Base-by-base conservation (phyloP, 345 rosid genomes). In the Streptanthus diversifolius region DNA sequence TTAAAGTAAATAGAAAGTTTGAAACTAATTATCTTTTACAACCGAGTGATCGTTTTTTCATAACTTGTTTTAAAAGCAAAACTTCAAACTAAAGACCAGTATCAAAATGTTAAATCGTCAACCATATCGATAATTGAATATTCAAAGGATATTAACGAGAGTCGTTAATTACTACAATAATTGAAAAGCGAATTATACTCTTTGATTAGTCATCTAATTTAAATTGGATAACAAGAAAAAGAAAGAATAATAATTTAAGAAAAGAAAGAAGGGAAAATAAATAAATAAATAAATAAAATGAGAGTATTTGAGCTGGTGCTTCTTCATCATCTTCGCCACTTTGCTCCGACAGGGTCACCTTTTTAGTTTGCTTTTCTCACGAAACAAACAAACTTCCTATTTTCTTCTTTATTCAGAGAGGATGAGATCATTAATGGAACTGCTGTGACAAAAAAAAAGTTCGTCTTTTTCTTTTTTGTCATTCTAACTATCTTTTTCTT, bases 361-460 rank as follows among this genome's bases (percentile, higher is more conserved):
- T 59, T 21, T 39, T 39, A 29, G 44, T 70, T 77, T 62, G 59
- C 56, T 65, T 71, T 65, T 30, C 73, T 72, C 77, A 58, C 74
- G 66, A 77, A 63, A 72, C 77, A 72, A 78, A 78, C 81, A 78
- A 78, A 78, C 43, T 70, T 78, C 41, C 65, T 78, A 78, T 78
- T 78, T 45, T 61, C 71, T 58, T 68, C 70, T 63, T 68, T 33
- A 14, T 48, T 18, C n/a, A 24, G 25, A 24, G 25, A 61, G 6
- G 19, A 45, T 57, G 36, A 62, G 13, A 66, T 18, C 1, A 66
- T 13, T 48, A 60, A 39, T 51, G 30, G 45, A 68, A 8, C 36
- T 59, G 11, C 56, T 51, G 7, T 63, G 24, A 70, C 14, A 36
- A 35, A 1, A 18, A 0, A 33, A 49, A 11, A 12, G 11, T 8